Evolutionary conservation across 805 yeast species (phyloP).

Genomic region (Candida easanensis): DNA sequence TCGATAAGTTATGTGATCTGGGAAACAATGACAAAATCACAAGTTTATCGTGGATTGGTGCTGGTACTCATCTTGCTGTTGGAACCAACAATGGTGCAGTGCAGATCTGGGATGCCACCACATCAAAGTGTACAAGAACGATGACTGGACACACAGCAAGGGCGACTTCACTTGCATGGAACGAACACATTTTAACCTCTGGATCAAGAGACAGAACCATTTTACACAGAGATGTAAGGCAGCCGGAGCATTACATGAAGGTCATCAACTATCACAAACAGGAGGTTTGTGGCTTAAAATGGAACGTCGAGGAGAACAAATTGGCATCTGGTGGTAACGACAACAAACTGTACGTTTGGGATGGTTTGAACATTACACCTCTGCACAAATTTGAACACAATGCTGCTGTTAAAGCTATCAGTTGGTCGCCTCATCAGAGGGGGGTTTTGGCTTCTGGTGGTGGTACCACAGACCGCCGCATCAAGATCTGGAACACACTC

Average conservation of each 20-base stretch:
- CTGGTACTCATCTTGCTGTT: constrained; percentile 91
- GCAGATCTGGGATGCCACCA: constrained; percentile 91
- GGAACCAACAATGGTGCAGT: constrained; percentile 87
- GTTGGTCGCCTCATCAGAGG: constrained; percentile 97
- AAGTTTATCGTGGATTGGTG: constrained; percentile 87
- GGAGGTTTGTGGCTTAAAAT: constrained; percentile 93
- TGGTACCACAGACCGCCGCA: constrained; percentile 89
- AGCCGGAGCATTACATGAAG: constrained; percentile 75
- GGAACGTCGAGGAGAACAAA: constrained; percentile 90
- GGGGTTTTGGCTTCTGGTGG: constrained; percentile 95
- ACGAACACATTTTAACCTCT: constrained; percentile 80
- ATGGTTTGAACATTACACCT: constrained; percentile 66
- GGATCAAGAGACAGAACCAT: constrained; percentile 87
- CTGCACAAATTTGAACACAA: constrained; percentile 78
- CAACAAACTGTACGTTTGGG: constrained; percentile 84
- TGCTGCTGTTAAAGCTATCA: constrained; percentile 95
- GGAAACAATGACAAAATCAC: constrained; percentile 70
- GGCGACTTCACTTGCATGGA: constrained; percentile 91
- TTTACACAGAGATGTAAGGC: constrained; percentile 87
- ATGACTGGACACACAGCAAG: constrained; percentile 89
- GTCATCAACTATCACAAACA: constrained; percentile 77
- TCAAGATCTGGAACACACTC: constrained; percentile 89
- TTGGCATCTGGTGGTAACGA: constrained; percentile 96
- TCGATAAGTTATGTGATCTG: constrained; percentile 74
- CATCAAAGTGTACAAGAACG: constrained; percentile 77